Percentiles rank a stretch among this genome's conserved stretches.
Evolutionary conservation across 345 rosid genomes (phyloP).

Genomic region (Moringa oleifera): DNA sequence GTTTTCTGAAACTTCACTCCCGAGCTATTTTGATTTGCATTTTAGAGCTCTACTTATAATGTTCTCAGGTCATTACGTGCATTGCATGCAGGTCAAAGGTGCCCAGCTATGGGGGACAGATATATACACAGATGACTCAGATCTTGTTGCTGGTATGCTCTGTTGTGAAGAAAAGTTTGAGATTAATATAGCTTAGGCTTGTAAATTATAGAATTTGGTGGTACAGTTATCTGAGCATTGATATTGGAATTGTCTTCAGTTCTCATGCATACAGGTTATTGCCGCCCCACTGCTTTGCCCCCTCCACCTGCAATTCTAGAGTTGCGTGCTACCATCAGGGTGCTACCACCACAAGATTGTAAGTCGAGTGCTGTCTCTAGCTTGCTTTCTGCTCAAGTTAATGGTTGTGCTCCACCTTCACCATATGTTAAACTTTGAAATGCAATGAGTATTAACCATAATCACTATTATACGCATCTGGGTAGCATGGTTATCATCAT

Average conservation of each 20-base stretch:
- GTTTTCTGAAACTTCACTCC: too few relatives aligned
- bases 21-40: too few relatives aligned
- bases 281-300: constrained; percentile 95
- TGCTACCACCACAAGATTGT: constrained; percentile 93
- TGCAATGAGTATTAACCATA: too few relatives aligned
- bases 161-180: constrained; percentile 1
- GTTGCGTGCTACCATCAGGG: constrained; percentile 74
- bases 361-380: constrained; percentile 20
- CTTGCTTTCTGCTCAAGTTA: background rate
- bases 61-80: constrained; percentile 14
- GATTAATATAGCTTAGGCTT: background rate
- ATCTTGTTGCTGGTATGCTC: constrained; percentile 90
- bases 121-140: constrained; percentile 93
- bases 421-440: too few relatives aligned
- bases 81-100: constrained; percentile 75
- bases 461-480: too few relatives aligned
- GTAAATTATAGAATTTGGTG: background rate
- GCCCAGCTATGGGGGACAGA: constrained; percentile 99
- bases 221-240: background rate
- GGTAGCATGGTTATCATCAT: too few relatives aligned
- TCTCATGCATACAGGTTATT: constrained; percentile 99
- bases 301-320: constrained; percentile 97
- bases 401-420: too few relatives aligned
- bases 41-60: background rate
- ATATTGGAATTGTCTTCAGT: constrained; percentile 44